Base-by-base conservation (phyloP, 345 rosid species). In the Eucalyptus sp. region DNA sequence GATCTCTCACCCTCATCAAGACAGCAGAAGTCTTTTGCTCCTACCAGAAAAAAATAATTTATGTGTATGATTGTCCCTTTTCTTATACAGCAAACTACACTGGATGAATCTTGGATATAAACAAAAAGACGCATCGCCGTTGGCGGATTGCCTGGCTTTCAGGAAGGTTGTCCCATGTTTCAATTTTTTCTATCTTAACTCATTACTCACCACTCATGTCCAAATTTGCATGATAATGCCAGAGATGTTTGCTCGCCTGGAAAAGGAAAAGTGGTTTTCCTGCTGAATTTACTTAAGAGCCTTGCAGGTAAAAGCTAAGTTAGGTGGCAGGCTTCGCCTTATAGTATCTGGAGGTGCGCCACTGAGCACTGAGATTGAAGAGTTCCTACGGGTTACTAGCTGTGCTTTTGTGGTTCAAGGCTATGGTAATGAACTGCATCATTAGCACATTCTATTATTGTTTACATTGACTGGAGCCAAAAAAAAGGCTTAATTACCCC, bases 121-220 rank as follows among this genome's bases (percentile, higher is more conserved):
- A 88, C 98, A 97, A 15, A 94, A 91, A 89, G 89, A 92, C 9
- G 98, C 99, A 87, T 97, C 99, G 58, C 98, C 94, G 7, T 86
- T 98, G 87, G 99, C 98, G 24, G 99, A 98, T 92, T 92, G 97
- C 51, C 90, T 98, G 88, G 99, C 99, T 88, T 98, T 98, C 96
- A 94, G 99, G 91, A 98, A 97, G 99, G 99, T 97, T 86, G 8
- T 15, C 44, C 50, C 27, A 64, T 37, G 37, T 25, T 43, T 87
- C 7, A 33, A 50, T 89, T 80, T 13, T 33, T 52, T 86, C 84
- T 89, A 24, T 76, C 48, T 76, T 41, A 41, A 41, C 48, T 11
- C 84, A 37, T 76, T 6, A 76, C 84, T 76, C 84, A 76, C 48
- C 48, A 76, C 84, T 76, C 84, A 20, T 76, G 48, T 76, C 48